These are phyloP conservation scores for Phoma sp. DNA, from an alignment of 2,329 filamentous ascomycete genomes.

Conservation along the genomic window DNA sequence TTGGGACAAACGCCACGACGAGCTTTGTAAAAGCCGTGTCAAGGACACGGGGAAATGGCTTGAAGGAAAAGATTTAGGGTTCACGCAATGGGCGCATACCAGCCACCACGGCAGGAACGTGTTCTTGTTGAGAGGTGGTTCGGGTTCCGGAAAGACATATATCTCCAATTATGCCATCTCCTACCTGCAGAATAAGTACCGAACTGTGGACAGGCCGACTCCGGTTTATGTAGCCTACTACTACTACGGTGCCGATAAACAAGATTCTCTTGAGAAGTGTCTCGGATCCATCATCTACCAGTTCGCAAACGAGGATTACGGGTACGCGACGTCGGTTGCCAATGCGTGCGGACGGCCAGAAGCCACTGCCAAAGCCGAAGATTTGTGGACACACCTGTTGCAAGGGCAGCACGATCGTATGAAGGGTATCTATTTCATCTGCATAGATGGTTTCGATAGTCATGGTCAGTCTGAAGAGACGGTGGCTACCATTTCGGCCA, in stretches of 20 bases:
- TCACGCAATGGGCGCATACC: not conserved
- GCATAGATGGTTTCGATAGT: constrained; percentile 16
- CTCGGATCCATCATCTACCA: constrained; percentile 25
- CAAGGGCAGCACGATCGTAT: constrained; percentile 4
- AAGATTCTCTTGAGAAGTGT: constrained; percentile 17
- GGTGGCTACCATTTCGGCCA: not conserved
- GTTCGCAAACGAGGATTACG: constrained; percentile 9
- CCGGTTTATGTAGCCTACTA: constrained; percentile 18
- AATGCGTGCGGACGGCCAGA: constrained; percentile 3
- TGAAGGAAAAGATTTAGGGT: not conserved
- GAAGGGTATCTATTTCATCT: constrained; percentile 24
- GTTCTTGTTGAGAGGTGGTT: not conserved
- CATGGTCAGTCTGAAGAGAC: not conserved
- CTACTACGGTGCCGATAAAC: constrained; percentile 22
- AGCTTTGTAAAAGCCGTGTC: not conserved
- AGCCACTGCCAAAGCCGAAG: not conserved
- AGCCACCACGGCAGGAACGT: not conserved
- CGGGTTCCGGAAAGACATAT: constrained; percentile 3
- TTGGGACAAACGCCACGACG: constrained; percentile 1
- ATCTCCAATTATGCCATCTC: not conserved
- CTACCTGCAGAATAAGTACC: not conserved
- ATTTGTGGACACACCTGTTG: constrained; percentile 5
- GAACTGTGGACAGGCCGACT: not conserved
- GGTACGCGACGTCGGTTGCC: constrained; percentile 19
- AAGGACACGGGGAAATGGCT: constrained; percentile 2